These are phyloP conservation scores for Aspergillus sp. DNA, from an alignment of 2,329 filamentous ascomycete genomes.

Conservation along the genomic window DNA sequence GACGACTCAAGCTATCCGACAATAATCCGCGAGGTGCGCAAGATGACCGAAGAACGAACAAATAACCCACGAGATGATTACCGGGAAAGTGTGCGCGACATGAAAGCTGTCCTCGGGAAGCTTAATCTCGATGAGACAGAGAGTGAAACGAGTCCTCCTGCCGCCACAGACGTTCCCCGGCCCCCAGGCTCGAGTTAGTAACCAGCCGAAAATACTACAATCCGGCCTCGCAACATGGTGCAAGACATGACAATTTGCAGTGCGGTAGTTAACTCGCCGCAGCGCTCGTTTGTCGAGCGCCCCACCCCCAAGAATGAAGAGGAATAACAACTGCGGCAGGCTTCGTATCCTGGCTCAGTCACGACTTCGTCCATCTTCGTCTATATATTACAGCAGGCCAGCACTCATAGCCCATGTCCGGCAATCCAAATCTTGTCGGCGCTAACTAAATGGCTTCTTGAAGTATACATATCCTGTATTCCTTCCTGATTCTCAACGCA, in stretches of 20 bases:
- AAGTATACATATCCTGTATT: neutral
- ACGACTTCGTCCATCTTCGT: neutral
- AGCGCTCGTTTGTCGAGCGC: too few relatives aligned
- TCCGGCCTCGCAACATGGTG: neutral
- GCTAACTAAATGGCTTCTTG: too few relatives aligned
- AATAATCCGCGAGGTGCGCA: conserved; percentile 73
- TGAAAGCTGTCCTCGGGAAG: conserved; percentile 70
- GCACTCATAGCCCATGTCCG: too few relatives aligned
- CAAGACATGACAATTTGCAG: neutral
- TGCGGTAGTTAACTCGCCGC: too few relatives aligned
- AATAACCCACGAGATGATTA: conserved; percentile 53
- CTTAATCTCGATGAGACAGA: conserved; percentile 54
- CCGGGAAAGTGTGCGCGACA: conserved; percentile 68
- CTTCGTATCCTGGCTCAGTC: neutral
- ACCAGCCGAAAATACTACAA: neutral
- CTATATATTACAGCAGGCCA: neutral
- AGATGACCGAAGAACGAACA: conserved; percentile 77
- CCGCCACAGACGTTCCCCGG: conserved; percentile 9
- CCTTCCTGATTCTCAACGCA: conserved; percentile 2
- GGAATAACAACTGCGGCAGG: neutral
- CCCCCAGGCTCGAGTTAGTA: neutral
- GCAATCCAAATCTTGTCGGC: too few relatives aligned
- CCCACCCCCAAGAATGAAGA: too few relatives aligned
- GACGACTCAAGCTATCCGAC: conserved; percentile 73
- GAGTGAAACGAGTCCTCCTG: conserved; percentile 29